Conservation (phyloP, 1,284 basidiomycete genomes). For the Cutaneotrichosporon mucoides region DNA sequence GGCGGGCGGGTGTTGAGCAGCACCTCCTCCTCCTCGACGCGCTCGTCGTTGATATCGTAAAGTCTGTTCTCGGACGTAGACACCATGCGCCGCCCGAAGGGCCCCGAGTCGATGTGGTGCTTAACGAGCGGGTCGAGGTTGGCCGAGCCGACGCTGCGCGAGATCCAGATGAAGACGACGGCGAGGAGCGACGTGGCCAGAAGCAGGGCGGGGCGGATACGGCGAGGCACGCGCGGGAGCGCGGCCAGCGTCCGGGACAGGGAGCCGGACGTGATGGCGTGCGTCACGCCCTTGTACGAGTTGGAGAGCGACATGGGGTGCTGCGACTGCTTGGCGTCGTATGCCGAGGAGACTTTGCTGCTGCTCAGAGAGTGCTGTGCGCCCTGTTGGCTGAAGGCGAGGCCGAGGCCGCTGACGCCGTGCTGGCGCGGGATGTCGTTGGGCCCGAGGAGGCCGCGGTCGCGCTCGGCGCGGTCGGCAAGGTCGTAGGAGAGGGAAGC, state of each 20-base stretch:
- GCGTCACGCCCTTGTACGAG: neutral
- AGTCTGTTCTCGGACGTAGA: neutral
- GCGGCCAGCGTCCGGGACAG: constrained; percentile 14
- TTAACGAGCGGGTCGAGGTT: constrained; percentile 6
- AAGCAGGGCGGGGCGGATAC: constrained; percentile 31
- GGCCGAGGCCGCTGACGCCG: constrained; percentile 11
- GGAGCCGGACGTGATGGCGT: neutral
- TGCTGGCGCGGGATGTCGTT: constrained; percentile 12
- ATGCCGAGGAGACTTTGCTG: neutral
- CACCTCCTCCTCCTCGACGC: constrained; percentile 7
- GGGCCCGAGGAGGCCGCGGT: constrained; percentile 16
- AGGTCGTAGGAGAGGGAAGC: neutral
- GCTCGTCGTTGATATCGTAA: constrained; percentile 14
- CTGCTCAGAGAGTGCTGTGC: too few relatives aligned
- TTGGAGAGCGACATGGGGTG: neutral
- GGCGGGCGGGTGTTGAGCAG: neutral
- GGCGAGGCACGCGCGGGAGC: constrained; percentile 36
- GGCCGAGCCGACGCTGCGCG: constrained; percentile 12
- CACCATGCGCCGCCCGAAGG: too few relatives aligned
- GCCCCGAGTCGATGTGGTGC: neutral
- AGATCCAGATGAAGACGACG: constrained; percentile 25
- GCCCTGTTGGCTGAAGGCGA: constrained; percentile 1
- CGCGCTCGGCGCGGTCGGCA: neutral
- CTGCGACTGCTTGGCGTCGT: neutral
- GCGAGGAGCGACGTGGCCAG: constrained; percentile 28